Evolutionary conservation across 192 early-diverging fungal genomes (phyloP).

Genomic region (Mortierella antarctica): DNA sequence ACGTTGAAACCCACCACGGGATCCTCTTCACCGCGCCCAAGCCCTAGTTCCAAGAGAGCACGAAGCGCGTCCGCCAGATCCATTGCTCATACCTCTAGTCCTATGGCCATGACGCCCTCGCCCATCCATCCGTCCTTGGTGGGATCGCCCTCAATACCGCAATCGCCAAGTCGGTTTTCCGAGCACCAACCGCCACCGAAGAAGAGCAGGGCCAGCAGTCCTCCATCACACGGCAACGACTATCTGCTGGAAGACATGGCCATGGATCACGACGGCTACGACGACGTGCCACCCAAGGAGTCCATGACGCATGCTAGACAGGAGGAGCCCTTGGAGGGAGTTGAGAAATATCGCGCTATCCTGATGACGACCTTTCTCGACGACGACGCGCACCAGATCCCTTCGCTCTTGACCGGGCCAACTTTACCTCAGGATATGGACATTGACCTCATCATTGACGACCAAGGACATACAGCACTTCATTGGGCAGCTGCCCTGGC

Average conservation of each 20-base stretch:
- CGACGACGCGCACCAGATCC: conserved; percentile 77
- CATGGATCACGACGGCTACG: conserved; percentile 11
- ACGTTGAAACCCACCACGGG: conserved; percentile 2
- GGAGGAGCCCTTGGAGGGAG: conserved; percentile 30
- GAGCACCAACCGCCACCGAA: conserved; percentile 26
- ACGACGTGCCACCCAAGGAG: conserved; percentile 4
- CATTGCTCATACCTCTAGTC: conserved; percentile 10
- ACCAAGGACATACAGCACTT: conserved; percentile 92
- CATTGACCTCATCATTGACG: conserved; percentile 89
- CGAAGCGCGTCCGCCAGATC: conserved; percentile 38
- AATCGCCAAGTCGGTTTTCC: conserved; percentile 24
- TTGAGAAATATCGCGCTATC: conserved; percentile 75
- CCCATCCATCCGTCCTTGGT: conserved; percentile 38
- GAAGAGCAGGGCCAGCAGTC: conserved; percentile 1
- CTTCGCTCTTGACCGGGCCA: conserved; percentile 54
- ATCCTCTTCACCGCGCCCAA: conserved; percentile 21
- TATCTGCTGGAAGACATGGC: conserved; percentile 6
- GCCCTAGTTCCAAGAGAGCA: conserved; percentile 22
- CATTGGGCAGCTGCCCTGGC: conserved; percentile 97
- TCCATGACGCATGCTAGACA: neutral
- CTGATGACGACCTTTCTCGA: conserved; percentile 89
- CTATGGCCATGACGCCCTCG: conserved; percentile 39
- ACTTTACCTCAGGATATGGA: conserved; percentile 67
- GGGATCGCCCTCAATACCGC: conserved; percentile 35
- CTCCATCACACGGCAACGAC: conserved; percentile 11